phyloP scores from a whole-genome alignment of 2,329 filamentous ascomycete species.

The Aspergillus pseudoterreus region DNA sequence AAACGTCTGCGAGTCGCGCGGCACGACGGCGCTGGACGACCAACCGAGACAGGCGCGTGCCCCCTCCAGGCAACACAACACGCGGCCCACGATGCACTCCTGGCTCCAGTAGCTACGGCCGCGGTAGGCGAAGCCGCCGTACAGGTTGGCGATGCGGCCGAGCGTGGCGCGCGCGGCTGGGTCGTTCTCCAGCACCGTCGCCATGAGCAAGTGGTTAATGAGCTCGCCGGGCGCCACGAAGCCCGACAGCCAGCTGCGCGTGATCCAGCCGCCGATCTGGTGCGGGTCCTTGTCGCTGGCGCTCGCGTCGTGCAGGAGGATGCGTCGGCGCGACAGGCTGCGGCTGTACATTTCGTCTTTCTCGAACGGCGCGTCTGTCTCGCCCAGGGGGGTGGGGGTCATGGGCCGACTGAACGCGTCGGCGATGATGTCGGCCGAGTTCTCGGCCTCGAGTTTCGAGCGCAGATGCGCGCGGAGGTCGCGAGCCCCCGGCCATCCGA shows the following conservation, averaged over 20 bases:
- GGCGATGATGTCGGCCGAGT: slow-evolving; percentile 8
- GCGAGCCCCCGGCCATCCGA: slow-evolving; percentile 49
- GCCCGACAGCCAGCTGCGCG: slow-evolving; percentile 53
- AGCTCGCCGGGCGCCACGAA: slow-evolving; percentile 53
- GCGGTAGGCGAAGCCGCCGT: slow-evolving; percentile 53
- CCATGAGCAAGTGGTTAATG: slow-evolving; percentile 54
- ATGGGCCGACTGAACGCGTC: slow-evolving; percentile 12
- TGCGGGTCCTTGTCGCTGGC: slow-evolving; percentile 3
- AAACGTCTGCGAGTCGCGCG: slow-evolving; percentile 28
- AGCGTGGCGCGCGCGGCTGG: slow-evolving; percentile 45
- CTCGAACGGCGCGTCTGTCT: slow-evolving; percentile 3
- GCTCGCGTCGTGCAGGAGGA: slow-evolving; percentile 21
- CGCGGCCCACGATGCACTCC: slow-evolving; percentile 51
- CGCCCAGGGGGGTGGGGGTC: slow-evolving; percentile 5
- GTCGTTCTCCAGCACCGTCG: slow-evolving; percentile 55
- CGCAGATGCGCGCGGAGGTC: slow-evolving; percentile 35
- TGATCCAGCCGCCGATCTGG: slow-evolving; percentile 52
- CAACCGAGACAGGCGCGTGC: slow-evolving; percentile 54
- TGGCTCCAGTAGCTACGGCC: slow-evolving; percentile 57
- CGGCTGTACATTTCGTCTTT: slow-evolving; percentile 30
- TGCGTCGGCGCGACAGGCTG: slow-evolving; percentile 23
- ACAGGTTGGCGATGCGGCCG: slow-evolving; percentile 50
- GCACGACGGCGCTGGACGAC: slow-evolving; percentile 44
- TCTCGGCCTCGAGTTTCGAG: slow-evolving; percentile 29
- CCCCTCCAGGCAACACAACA: slow-evolving; percentile 45